Evolutionary conservation across 257 asterid species (phyloP).

Genomic region (Osmanthus fragrans): DNA sequence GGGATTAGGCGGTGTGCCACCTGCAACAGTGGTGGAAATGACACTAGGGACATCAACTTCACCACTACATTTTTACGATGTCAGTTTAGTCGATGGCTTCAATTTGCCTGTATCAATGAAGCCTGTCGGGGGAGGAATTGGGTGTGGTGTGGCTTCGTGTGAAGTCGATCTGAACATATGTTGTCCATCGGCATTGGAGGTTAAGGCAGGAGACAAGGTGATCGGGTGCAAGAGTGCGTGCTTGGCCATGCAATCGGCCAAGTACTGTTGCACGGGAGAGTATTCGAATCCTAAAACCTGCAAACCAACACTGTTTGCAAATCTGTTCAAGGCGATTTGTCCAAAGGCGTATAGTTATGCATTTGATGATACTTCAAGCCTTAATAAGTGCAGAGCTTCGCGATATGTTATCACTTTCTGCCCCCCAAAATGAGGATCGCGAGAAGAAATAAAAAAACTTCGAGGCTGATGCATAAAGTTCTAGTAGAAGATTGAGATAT

Average conservation of each 20-base stretch:
- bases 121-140: slow-evolving; percentile 86
- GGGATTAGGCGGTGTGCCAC: slow-evolving; percentile 78
- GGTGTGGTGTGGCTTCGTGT: slow-evolving; percentile 84
- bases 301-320: slow-evolving; percentile 73
- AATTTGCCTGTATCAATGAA: slow-evolving; percentile 88
- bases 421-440: slow-evolving; percentile 57
- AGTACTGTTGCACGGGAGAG: slow-evolving; percentile 86
- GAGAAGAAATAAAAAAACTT: background rate
- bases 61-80: slow-evolving; percentile 83
- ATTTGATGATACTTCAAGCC: slow-evolving; percentile 84
- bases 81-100: slow-evolving; percentile 87
- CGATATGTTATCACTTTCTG: slow-evolving; percentile 82
- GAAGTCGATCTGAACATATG: slow-evolving; percentile 73
- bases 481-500: background rate
- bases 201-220: slow-evolving; percentile 58
- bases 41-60: slow-evolving; percentile 70
- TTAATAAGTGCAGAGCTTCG: slow-evolving; percentile 78
- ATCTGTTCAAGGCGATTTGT: slow-evolving; percentile 87
- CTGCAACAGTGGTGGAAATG: slow-evolving; percentile 98
- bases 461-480: background rate
- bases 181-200: slow-evolving; percentile 89
- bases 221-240: slow-evolving; percentile 96
- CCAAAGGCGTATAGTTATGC: slow-evolving; percentile 91
- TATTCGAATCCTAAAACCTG: slow-evolving; percentile 64
- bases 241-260: slow-evolving; percentile 82